Base-by-base conservation (phyloP, 179 eudicot species). In the Camellia oleifera region DNA sequence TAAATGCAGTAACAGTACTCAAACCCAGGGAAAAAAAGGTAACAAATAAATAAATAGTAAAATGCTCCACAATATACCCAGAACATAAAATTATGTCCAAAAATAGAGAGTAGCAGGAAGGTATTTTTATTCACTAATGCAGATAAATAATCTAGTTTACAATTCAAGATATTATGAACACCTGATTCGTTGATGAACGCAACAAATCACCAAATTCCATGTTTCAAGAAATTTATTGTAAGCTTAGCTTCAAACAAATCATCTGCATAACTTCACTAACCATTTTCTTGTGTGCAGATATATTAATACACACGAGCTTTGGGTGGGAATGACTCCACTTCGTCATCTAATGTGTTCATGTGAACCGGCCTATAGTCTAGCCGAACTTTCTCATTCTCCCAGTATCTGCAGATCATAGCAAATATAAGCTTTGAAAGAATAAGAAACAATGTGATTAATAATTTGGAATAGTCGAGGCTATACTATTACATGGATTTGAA, bases 331-430 rank as follows among this genome's bases (percentile, higher is more conserved):
- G 97, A 46, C 86, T 94, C 99, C 1, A 92, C 60, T 81, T 95
- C 99, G 52, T 91, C 91, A 44, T 95, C 99, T 82, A 95, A 83
- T 42, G 99, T 95, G 87, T 95, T 88, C 98, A 94, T 81, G 86
- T 95, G 99, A 74, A 95, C 98, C 48, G 98, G 97, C 75, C 99
- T 87, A 82, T 95, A 95, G 75, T 89, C 96, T 64, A 95, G 89
- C 78, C 92, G 89, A 79, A 95, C 99, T 85, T 92, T 91, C 88
- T 92, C 99, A 45, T 91, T 88, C 83, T 94, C 96, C 99, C 99
- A 95, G 77, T 75, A 92, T 85, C 98, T 95, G 92, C 82, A 83
- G 40, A 69, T 79, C 60, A 74, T 14, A 79, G n/a, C 11, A 77
- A 73, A 42, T 20, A 79, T n/a, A 54, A 70, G 64, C 62, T 45